Percentiles rank a stretch among this genome's conserved stretches.
These are phyloP conservation scores for Blastocystis sp. DNA, from an alignment of 352 stramenopile genomes.

Conservation along the genomic window DNA sequence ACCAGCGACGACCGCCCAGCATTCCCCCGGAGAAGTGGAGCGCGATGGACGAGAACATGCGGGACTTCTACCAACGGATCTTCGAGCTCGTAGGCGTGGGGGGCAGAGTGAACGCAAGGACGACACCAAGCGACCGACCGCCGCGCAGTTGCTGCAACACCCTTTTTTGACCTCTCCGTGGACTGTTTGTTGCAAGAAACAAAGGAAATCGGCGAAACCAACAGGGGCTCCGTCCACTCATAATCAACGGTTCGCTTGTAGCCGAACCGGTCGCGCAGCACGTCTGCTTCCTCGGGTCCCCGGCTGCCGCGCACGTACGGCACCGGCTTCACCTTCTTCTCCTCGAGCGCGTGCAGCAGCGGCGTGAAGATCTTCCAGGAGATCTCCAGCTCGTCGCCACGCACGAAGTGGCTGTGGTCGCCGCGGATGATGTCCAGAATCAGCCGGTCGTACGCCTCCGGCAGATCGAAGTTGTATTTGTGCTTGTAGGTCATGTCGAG, in stretches of 20 bases:
- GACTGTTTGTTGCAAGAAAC: constrained; percentile 17
- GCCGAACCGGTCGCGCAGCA: constrained; percentile 58
- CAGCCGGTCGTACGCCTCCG: constrained; percentile 89
- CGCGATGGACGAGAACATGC: background rate
- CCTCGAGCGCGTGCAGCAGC: constrained; percentile 73
- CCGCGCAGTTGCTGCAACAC: constrained; percentile 2
- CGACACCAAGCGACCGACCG: background rate
- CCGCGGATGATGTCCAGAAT: constrained; percentile 90
- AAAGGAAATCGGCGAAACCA: background rate
- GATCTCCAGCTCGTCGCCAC: constrained; percentile 84
- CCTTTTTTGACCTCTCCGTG: background rate
- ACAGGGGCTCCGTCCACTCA: constrained; percentile 46
- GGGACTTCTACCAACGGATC: background rate
- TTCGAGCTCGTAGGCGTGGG: background rate
- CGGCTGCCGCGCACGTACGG: constrained; percentile 81
- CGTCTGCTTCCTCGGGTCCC: constrained; percentile 78
- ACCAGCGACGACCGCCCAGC: background rate
- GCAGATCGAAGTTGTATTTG: constrained; percentile 74
- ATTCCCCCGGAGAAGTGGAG: background rate
- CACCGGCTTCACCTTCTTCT: constrained; percentile 75
- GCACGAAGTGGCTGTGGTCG: constrained; percentile 80
- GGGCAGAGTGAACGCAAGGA: background rate
- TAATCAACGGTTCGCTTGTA: constrained; percentile 27
- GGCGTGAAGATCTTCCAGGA: constrained; percentile 95
- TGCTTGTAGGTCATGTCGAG: constrained; percentile 86